Evolutionary conservation across 768 basidiomycete species (phyloP).

Genomic region (Arthromyces matolae): DNA sequence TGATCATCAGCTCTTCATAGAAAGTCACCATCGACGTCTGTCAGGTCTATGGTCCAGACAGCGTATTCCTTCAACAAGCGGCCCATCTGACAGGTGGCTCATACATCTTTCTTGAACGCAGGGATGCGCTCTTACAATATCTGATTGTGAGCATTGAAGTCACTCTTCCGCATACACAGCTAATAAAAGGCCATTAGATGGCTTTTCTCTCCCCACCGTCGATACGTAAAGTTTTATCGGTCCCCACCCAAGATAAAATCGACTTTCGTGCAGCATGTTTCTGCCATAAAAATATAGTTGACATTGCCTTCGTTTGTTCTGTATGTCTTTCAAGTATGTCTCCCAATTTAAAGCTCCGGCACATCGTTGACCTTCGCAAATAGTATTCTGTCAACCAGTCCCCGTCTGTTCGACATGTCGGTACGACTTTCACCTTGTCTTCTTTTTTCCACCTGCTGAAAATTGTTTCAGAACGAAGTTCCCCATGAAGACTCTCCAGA

Average conservation of each 20-base stretch:
- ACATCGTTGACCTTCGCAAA: background rate
- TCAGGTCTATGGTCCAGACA: constrained; percentile 84
- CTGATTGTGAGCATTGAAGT: constrained; percentile 57
- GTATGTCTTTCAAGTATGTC: constrained; percentile 92
- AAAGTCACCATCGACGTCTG: constrained; percentile 97
- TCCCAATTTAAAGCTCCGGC: constrained; percentile 6
- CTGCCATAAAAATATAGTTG: constrained; percentile 96
- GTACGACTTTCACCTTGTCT: constrained; percentile 39
- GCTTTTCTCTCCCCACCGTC: constrained; percentile 57
- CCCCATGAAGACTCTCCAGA: constrained; percentile 87
- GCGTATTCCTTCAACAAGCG: constrained; percentile 96
- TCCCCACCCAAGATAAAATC: constrained; percentile 91
- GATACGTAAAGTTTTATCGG: constrained; percentile 71
- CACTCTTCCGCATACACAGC: constrained; percentile 2
- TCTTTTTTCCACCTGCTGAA: constrained; percentile 4
- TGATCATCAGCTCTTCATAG: constrained; percentile 38
- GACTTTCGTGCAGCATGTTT: constrained; percentile 98
- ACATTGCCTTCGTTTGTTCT: constrained; percentile 97
- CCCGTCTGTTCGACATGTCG: constrained; percentile 94
- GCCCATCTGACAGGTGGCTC: constrained; percentile 93
- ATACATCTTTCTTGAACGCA: constrained; percentile 79
- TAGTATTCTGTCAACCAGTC: constrained; percentile 92
- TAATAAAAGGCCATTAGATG: constrained; percentile 52
- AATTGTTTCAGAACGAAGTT: constrained; percentile 74
- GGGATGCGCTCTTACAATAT: constrained; percentile 89